Evolutionary conservation across 495 filamentous ascomycete genomes (phyloP).

Genomic region (Rhypophila decipiens): DNA sequence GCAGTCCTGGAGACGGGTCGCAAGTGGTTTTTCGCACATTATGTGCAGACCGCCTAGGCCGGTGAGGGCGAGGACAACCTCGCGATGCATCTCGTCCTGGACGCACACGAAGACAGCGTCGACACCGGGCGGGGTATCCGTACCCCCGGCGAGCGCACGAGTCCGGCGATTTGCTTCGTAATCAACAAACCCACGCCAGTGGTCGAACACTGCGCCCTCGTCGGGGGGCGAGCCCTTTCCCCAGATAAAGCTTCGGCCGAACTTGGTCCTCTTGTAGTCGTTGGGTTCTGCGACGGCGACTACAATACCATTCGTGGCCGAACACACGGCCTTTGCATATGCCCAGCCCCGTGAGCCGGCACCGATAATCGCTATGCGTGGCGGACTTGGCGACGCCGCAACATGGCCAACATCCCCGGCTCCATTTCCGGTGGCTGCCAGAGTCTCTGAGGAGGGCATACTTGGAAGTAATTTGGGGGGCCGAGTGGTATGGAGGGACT

Average conservation of each 20-base stretch:
- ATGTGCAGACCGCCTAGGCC: constrained; percentile 64
- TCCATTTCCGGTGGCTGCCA: too few relatives aligned
- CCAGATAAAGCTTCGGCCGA: constrained; percentile 67
- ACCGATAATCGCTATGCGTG: constrained; percentile 73
- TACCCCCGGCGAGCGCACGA: constrained; percentile 29
- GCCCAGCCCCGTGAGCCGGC: constrained; percentile 77
- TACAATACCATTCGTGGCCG: constrained; percentile 56
- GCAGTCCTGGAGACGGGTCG: constrained; percentile 70
- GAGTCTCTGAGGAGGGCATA: too few relatives aligned
- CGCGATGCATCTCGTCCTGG: constrained; percentile 78
- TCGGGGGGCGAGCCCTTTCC: constrained; percentile 30
- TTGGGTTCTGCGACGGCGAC: constrained; percentile 79
- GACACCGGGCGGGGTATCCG: constrained; percentile 46
- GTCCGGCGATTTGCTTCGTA: constrained; percentile 56
- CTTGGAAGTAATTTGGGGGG: too few relatives aligned
- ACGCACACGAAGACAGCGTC: constrained; percentile 87
- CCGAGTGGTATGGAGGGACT: too few relatives aligned
- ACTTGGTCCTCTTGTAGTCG: constrained; percentile 61
- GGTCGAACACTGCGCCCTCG: constrained; percentile 55
- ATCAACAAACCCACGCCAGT: constrained; percentile 66
- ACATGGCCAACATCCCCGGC: too few relatives aligned
- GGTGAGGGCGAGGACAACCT: constrained; percentile 65
- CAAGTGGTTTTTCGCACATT: constrained; percentile 92
- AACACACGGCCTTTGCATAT: constrained; percentile 62
- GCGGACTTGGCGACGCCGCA: too few relatives aligned